Base-by-base conservation (phyloP, 257 asterid species). In the Coffea eugenioides region DNA sequence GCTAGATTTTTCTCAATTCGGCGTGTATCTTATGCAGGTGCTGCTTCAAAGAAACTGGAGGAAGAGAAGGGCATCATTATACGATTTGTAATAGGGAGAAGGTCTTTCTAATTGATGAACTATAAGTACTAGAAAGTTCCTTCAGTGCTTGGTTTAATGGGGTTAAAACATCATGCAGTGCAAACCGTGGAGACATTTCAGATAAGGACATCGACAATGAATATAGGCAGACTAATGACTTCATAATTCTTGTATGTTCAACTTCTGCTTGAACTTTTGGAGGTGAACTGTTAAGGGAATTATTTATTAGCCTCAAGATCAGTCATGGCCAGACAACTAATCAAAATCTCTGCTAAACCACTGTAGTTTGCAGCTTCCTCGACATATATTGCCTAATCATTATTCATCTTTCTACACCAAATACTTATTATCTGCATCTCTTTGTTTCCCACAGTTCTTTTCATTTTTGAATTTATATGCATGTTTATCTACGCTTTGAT, bases 81-180 rank as follows among this genome's bases (percentile, higher is more conserved):
- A 71, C 92, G 97, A 86, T 95, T 93, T 82, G 93, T 95, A n/a
- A 89, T 95, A 65, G 98, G 98, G 81, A 89, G 90, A 89, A 93
- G 98, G 98, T 93, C 51, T 76, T 62, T 80, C 64, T 71, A 5
- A 31, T 49, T 77, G 83, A 71, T 83, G 83, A 83, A 75, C 83
- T 56, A 46, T 77, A 82, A 82, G 83, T 73, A 5, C 69, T 82
- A 83, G 80, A 21, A 70, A 71, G 82, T 48, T 74, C 73, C 62
- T 79, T 74, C 66, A 71, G 75, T 61, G 73, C 76, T 79, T 45
- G 82, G 73, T 79, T 86, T 88, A 78, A 90, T 87, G 82, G 68
- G 82, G 80, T 80, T 84, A 87, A 81, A 75, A 10, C 82, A 34
- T 80, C 82, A 81, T 90, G 88, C 98, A 95, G 97, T 91, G 89